These are phyloP conservation scores for Phaseolus coccineus DNA, from an alignment of 331 rosid species.

Conservation along the genomic window DNA sequence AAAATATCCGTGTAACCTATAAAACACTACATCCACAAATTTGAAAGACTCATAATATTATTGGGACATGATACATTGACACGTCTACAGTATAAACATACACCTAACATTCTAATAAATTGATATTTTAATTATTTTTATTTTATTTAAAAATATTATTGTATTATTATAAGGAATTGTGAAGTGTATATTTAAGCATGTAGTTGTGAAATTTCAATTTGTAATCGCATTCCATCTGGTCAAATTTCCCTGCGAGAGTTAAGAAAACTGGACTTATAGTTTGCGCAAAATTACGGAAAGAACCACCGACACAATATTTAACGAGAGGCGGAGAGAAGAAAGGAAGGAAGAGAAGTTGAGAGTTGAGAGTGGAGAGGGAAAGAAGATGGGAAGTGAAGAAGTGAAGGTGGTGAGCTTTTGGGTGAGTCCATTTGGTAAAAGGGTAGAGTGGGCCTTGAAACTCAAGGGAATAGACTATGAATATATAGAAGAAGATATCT, in stretches of 20 bases:
- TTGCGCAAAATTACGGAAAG: not conserved
- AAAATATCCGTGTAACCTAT: too few species aligned
- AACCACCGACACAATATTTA: not conserved
- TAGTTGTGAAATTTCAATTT: too few species aligned
- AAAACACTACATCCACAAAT: too few species aligned
- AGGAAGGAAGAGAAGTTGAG: not conserved
- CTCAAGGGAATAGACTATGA: constrained; percentile 48
- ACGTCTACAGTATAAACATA: too few species aligned
- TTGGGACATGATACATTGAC: too few species aligned
- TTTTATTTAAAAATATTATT: too few species aligned
- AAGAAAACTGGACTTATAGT: not conserved
- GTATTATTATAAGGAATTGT: too few species aligned
- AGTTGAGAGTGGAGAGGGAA: not conserved
- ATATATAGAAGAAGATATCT: constrained; percentile 45
- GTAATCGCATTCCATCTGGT: not conserved
- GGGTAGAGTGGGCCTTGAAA: constrained; percentile 46
- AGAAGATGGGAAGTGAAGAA: constrained; percentile 42
- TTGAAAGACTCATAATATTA: too few species aligned
- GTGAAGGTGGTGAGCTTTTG: constrained; percentile 53
- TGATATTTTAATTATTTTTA: too few species aligned
- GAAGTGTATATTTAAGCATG: too few species aligned
- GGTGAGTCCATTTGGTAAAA: constrained; percentile 44
- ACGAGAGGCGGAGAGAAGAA: not conserved
- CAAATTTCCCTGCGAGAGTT: not conserved
- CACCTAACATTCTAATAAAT: too few species aligned